Evolutionary conservation across 2,329 filamentous ascomycete species (phyloP), one percentile per base, ranked within the genome.

Genomic region (Colletotrichum sp.): DNA sequence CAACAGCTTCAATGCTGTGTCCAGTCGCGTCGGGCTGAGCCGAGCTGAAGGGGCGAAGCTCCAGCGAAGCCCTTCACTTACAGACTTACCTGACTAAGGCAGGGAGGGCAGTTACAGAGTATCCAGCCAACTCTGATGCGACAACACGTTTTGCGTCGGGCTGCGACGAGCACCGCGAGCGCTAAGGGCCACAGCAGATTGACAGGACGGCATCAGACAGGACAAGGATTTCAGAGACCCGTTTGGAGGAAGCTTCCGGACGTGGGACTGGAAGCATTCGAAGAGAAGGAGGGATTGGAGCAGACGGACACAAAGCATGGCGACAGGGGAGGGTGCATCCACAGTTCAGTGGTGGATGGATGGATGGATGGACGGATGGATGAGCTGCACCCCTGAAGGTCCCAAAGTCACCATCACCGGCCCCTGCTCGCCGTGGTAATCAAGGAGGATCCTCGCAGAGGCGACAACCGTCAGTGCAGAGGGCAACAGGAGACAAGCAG

Each of bases 121-220:
- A 13, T 61, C 48, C 44, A 30, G 25, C 28, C 25, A 64, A 61
- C 28, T 48, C 15, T 59, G 67, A 64, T 68, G 70, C 63, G 48
- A 73, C 73, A 68, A 25, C 25, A 68, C 44, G 63, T 75, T 75
- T 75, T 72, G 72, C 52, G 39, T 65, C 63, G 34, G 68, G 48
- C n/a, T 60, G 34, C 48, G 52, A 68, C 67, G 32, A 59, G 39
- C 30, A 63, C 55, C 32, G 27, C 44, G 36, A 68, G 63, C 52
- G 72, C 72, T 57, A 72, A 72, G 72, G 36, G n/a, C 61, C 36
- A 55, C 68, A 63, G 57, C 72, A 75, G 69, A 72, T 63, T 75
- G 72, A 57, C 69, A 68, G 73, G 63, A 68, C 55, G 68, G 61
- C 68, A 75, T 66, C 34, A 66, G 25, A n/a, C 25, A 75, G 55